These are phyloP conservation scores for Kappamyces sp. DNA, from an alignment of 192 early-diverging fungal genomes.

Conservation along the genomic window DNA sequence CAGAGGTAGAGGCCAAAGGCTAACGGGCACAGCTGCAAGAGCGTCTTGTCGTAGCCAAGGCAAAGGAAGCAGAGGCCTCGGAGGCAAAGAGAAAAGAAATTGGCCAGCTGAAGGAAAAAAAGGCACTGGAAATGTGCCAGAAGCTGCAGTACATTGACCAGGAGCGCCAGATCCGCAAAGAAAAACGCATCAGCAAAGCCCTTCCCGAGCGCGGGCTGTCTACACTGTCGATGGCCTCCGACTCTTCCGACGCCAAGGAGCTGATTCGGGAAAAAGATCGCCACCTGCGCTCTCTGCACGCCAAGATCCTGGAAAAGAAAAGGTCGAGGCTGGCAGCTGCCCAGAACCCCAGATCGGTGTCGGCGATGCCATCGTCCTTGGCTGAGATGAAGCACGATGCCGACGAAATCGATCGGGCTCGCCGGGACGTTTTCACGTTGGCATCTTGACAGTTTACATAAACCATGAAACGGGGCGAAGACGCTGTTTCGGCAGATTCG, in stretches of 20 bases:
- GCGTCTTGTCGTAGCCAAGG: constrained; percentile 30
- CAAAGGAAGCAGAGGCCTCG: constrained; percentile 19
- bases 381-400: no score
- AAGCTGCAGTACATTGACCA: constrained; percentile 38
- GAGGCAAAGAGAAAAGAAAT: constrained; percentile 37
- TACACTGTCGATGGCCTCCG: not conserved
- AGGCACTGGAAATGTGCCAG: constrained; percentile 21
- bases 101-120: constrained; percentile 17
- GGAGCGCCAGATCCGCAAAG: constrained; percentile 26
- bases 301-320: constrained; percentile 2
- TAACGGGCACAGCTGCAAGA: constrained; percentile 40
- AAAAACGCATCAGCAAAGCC: not conserved
- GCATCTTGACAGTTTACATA: no score
- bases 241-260: not conserved
- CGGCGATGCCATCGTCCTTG: no score
- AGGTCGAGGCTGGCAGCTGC: not conserved
- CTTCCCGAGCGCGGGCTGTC: constrained; percentile 1
- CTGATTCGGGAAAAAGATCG: not conserved
- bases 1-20: constrained; percentile 28
- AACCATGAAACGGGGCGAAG: no score
- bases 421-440: no score
- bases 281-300: not conserved
- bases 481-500: no score
- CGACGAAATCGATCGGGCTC: no score
- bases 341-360: no score